Evolutionary conservation across 768 basidiomycete species (phyloP).

Genomic region (Hemileccinum rubropunctum): DNA sequence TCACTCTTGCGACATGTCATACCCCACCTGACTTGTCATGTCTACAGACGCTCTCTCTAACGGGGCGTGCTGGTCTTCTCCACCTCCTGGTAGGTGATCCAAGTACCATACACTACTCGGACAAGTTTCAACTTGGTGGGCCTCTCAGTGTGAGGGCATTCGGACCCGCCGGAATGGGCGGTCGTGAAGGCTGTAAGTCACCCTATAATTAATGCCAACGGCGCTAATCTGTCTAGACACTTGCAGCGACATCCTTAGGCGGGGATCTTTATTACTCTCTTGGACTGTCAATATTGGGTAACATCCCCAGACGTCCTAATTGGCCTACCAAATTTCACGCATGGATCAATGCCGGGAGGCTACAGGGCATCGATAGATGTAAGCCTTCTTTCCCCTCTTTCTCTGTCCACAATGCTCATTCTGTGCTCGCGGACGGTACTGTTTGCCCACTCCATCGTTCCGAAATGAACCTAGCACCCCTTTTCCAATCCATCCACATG

Average conservation of each 20-base stretch:
- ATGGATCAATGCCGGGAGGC: slow-evolving; percentile 79
- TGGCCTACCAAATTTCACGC: slow-evolving; percentile 84
- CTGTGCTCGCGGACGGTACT: too few species aligned
- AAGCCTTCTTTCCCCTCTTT: slow-evolving; percentile 18
- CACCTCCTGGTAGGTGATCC: slow-evolving; percentile 55
- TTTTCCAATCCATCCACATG: slow-evolving; percentile 10
- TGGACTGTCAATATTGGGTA: slow-evolving; percentile 71
- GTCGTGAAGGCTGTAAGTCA: slow-evolving; percentile 63
- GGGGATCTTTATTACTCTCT: slow-evolving; percentile 81
- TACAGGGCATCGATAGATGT: slow-evolving; percentile 63
- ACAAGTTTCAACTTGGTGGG: slow-evolving; percentile 92
- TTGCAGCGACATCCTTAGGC: slow-evolving; percentile 78
- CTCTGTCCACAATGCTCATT: neutral
- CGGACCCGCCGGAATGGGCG: slow-evolving; percentile 72
- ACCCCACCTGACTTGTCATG: neutral
- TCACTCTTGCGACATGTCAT: neutral
- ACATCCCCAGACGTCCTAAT: slow-evolving; percentile 67
- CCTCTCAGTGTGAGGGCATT: slow-evolving; percentile 83
- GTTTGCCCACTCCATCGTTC: too few species aligned
- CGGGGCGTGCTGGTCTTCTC: slow-evolving; percentile 69
- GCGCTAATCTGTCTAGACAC: neutral
- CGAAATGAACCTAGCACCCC: slow-evolving; percentile 4
- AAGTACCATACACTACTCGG: slow-evolving; percentile 52
- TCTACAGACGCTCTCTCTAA: slow-evolving; percentile 70
- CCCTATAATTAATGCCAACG: neutral